Percentiles rank a stretch among this genome's conserved stretches.
These are phyloP conservation scores for Tardiomyces blankii DNA, from an alignment of 1,139 yeast species.

Conservation along the genomic window DNA sequence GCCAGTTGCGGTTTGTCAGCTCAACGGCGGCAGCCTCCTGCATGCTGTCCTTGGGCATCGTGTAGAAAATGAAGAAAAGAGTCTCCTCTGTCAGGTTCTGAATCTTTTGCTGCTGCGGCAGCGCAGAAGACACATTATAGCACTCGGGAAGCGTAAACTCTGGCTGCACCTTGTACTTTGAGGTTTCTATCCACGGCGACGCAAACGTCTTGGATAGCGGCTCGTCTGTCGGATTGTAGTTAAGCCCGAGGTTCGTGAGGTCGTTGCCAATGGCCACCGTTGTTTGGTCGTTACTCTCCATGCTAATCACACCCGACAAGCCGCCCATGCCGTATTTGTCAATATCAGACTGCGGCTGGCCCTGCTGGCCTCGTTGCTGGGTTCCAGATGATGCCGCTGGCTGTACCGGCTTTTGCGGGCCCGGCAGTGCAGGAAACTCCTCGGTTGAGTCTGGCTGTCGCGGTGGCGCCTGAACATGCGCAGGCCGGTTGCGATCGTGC, in stretches of 20 bases:
- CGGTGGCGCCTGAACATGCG: conserved; percentile 2
- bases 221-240: conserved; percentile 35
- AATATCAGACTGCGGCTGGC: conserved; percentile 13
- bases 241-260: conserved; percentile 60
- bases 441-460: conserved; percentile 5
- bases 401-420: conserved; percentile 2
- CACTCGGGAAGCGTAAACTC: conserved; percentile 49
- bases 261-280: conserved; percentile 81
- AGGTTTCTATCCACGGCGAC: conserved; percentile 91
- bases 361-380: neutral
- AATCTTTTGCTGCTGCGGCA: conserved; percentile 57
- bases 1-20: conserved; percentile 81
- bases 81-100: conserved; percentile 83
- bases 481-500: neutral
- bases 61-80: conserved; percentile 83
- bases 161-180: conserved; percentile 88
- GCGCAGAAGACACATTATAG: conserved; percentile 42
- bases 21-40: conserved; percentile 94
- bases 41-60: conserved; percentile 83
- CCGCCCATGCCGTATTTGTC: conserved; percentile 63
- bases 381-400: neutral
- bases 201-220: conserved; percentile 63
- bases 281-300: conserved; percentile 56
- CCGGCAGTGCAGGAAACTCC: conserved; percentile 16
- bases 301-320: conserved; percentile 51